Evolutionary conservation across 495 filamentous ascomycete species (phyloP).

Genomic region (Penicillium nucicola): DNA sequence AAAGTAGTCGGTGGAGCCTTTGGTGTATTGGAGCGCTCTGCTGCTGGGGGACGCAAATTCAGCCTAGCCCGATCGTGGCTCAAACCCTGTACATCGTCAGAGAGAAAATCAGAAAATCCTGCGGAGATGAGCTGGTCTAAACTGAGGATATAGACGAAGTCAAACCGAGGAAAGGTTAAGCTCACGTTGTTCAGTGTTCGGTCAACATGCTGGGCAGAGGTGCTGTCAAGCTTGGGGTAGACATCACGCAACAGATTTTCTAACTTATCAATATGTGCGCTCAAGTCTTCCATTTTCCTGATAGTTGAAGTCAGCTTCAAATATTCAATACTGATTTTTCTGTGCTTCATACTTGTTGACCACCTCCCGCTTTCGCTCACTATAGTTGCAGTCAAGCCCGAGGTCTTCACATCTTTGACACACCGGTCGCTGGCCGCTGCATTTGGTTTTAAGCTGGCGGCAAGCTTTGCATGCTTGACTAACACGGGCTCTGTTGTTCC

Average conservation of each 20-base stretch:
- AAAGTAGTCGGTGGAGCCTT: constrained; percentile 9
- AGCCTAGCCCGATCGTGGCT: too few relatives aligned
- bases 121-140: too few relatives aligned
- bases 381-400: not conserved
- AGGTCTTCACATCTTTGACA: not conserved
- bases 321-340: not conserved
- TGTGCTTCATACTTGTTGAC: not conserved
- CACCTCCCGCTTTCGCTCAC: constrained; percentile 3
- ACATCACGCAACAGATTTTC: constrained; percentile 33
- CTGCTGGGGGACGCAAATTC: constrained; percentile 30
- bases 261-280: constrained; percentile 22
- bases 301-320: not conserved
- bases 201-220: constrained; percentile 25
- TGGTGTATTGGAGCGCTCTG: too few relatives aligned
- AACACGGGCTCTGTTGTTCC: not conserved
- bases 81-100: too few relatives aligned
- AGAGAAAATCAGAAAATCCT: constrained; percentile 1
- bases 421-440: not conserved
- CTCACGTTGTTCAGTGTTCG: constrained; percentile 18
- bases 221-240: constrained; percentile 22
- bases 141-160: not conserved
- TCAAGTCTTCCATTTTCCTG: constrained; percentile 19
- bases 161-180: not conserved
- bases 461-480: constrained; percentile 4
- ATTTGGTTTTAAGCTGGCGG: constrained; percentile 4